Evolutionary conservation across 441 rosid species (phyloP).

Genomic region (Manihot esculenta): DNA sequence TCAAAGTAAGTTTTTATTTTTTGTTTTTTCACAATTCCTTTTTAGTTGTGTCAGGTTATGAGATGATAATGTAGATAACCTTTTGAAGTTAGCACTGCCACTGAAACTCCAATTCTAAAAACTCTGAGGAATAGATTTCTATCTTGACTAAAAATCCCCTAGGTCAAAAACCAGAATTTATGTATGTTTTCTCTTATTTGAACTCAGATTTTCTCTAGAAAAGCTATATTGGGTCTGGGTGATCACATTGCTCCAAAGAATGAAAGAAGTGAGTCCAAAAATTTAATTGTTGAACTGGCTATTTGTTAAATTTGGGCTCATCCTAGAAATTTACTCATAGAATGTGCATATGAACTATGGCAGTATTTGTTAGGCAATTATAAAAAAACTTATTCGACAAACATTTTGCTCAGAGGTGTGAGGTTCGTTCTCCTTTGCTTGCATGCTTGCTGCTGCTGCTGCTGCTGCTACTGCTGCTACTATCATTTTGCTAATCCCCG

Average conservation of each 20-base stretch:
- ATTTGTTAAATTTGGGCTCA: neutral
- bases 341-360: no score
- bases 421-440: neutral
- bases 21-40: slow-evolving; percentile 6
- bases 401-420: neutral
- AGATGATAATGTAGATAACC: neutral
- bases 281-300: neutral
- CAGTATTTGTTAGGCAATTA: slow-evolving; percentile 8
- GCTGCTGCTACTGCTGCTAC: no score
- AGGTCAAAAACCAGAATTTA: neutral
- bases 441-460: neutral
- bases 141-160: neutral
- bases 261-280: neutral
- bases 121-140: neutral
- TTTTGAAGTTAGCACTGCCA: slow-evolving; percentile 1
- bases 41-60: neutral
- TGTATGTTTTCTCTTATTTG: neutral
- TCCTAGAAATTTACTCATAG: neutral
- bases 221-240: neutral
- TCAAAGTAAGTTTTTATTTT: slow-evolving; percentile 57
- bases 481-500: neutral
- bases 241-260: neutral
- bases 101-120: neutral
- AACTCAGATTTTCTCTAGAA: neutral
- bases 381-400: neutral